Evolutionary conservation across 345 rosid genomes (phyloP), one percentile per base, ranked within the genome.

Genomic region (Streptanthus diversifolius): DNA sequence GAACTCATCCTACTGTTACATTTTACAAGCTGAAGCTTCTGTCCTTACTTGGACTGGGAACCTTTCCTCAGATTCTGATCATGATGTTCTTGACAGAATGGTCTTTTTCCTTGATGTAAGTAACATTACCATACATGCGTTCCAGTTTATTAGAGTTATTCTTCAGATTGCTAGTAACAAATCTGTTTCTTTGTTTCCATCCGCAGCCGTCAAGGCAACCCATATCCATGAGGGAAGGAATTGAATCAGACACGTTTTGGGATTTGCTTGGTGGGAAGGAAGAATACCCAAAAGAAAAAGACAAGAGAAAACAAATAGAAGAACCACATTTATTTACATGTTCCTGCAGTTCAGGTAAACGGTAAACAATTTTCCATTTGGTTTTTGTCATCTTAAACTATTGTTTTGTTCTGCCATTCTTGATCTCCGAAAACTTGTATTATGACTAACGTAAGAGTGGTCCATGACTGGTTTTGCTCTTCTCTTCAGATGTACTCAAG

Each of bases 171-270:
- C 14, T 27, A 48, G 40, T 52, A 5, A 53, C 65, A 58, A 55
- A 21, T 19, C 24, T 47, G 0, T 48, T 64, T 32, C 15, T 56
- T 67, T 60, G 24, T 73, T 82, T 63, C 51, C 48, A 40, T 76
- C 39, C 80, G 73, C 84, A 92, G 98, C 83, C 93, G 61, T 52
- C 83, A 44, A 84, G 85, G 91, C 98, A 89, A 72, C 83, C 90
- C 35, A 71, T 80, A 67, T 81, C 91, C 44, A 72, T 85, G 63
- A 82, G 92, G 81, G 98, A 92, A 83, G 96, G 90, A 54, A 84
- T 80, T 74, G 98, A 92, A 86, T 83, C 92, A 14, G 93, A 88
- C 49, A 72, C 37, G 36, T 92, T 92, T 76, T 92, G 98, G 98
- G 77, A 83, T 77, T 77, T 83, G 47, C 88, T 92, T 60, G 98